Evolutionary conservation across 129 eudicot genomes (phyloP), one percentile per base, ranked within the genome.

Genomic region (Lonicera japonica): DNA sequence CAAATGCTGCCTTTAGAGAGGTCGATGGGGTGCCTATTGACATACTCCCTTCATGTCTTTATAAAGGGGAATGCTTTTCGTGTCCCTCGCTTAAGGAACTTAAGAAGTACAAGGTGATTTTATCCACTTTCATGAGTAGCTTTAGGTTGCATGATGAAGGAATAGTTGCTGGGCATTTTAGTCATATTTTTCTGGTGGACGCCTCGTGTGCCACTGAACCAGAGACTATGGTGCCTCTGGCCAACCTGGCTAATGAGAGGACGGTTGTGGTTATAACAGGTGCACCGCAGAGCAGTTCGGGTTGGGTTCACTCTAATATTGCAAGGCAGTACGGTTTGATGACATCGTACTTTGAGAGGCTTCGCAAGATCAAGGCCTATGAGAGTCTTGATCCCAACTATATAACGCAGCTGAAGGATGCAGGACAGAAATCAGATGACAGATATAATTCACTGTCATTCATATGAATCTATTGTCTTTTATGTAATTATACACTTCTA

Each of bases 261-360:
- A 68, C 79, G 8, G 21, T 17, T 6, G 74, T 75, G 0, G 69
- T 68, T 18, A 24, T 75, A 48, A 63, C 66, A 25, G 79, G 79
- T 29, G 61, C 61, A 10, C 67, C 62, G 0, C 11, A 38, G 60
- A 22, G 57, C 16, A 23, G 13, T 40, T 68, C 70, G 7, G 25
- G 66, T 6, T 68, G 66, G 66, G 10, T 68, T 39, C 70, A 66
- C 25, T 75, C 79, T 23, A 5, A 22, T 21, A 63, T 62, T 36
- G 79, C 70, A 5, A 69, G 67, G 70, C 12, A 36, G 29, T 25
- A 62, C 56, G 79, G 74, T 21, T 60, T 75, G 54, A 47, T 2
- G 66, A 63, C 14, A 16, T 75, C 79, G 4, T 75, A 75, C 53
- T 68, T 75, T n/a, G 74, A 75, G 61, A 69, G 79, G 36, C 79